phyloP scores from a whole-genome alignment of 306 rosid genomes.

The Coriaria nepalensis region DNA sequence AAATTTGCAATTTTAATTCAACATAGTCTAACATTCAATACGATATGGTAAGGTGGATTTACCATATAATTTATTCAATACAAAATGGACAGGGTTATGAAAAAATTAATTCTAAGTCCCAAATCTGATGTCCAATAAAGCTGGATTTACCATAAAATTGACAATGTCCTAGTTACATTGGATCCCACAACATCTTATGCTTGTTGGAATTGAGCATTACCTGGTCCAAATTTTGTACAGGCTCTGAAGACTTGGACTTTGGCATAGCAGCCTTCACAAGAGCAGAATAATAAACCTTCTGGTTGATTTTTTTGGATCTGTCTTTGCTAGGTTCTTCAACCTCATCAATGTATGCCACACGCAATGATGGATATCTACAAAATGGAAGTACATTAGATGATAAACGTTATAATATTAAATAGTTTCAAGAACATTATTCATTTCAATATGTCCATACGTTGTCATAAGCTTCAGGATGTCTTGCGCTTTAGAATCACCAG shows the following conservation, averaged over 20 bases:
- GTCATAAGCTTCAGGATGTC: conserved; percentile 91
- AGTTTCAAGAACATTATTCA: too few relatives aligned
- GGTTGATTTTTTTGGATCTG: conserved; percentile 53
- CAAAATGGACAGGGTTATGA: too few relatives aligned
- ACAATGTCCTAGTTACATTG: too few relatives aligned
- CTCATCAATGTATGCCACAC: conserved; percentile 93
- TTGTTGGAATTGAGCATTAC: conserved; percentile 18
- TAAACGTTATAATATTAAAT: background rate
- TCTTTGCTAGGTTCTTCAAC: conserved; percentile 88
- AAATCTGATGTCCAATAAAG: too few relatives aligned
- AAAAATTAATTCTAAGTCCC: too few relatives aligned
- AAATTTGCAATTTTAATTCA: too few relatives aligned
- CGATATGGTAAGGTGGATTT: too few relatives aligned
- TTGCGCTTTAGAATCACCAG: conserved; percentile 74
- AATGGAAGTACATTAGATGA: conserved; percentile 7
- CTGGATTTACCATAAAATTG: too few relatives aligned
- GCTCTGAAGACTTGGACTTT: conserved; percentile 65
- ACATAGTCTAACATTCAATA: too few relatives aligned
- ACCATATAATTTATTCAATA: too few relatives aligned
- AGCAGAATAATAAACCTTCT: conserved; percentile 76
- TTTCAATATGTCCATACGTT: conserved; percentile 26
- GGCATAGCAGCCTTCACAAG: conserved; percentile 88
- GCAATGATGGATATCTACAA: conserved; percentile 84
- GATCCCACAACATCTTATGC: background rate
- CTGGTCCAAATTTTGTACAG: conserved; percentile 80